Base-by-base conservation (phyloP, 306 rosid species). In the Benincasa hispida region DNA sequence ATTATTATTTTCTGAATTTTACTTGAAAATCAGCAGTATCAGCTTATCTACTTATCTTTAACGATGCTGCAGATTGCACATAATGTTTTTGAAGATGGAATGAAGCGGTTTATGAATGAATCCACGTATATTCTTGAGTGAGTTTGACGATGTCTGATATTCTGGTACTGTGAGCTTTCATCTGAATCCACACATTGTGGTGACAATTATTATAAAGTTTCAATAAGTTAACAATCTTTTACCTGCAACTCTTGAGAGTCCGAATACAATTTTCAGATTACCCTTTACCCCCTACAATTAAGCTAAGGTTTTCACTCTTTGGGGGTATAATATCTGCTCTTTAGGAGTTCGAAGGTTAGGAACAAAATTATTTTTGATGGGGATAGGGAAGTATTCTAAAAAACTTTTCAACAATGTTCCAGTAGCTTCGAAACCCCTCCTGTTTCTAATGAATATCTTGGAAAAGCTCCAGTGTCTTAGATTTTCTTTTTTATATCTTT, bases 111-210 rank as follows among this genome's bases (percentile, higher is more conserved):
- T 58, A 94, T 94, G 96, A 91, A 90, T 8, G 98, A 91, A 79
- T 89, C 97, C 80, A 86, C 88, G 53, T 94, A 91, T 90, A 94
- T 94, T 87, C 97, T 94, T 41, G 90, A 94, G 98, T 94, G 86
- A 85, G 98, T 91, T 82, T 61, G 69, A 72, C 87, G 78, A 60
- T 77, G 51, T 76, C 47, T 62, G 79, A 72, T 72, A 15, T 48
- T 48, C 41, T 13, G 56, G 41, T 37, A 14, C 34, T 75, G 67
- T 37, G 69, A n/a, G 17, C 18, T 50, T 19, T 48, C 22, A 28
- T 55, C 45, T 10, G 18, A 25, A 17, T 72, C 25, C 60, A 9
- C 27, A 27, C 21, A 14, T 25, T 50, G 41, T 19, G 28, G 73
- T 66, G 73, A 37, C 17, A 37, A 21, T 62, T 65, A 65, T 65